Evolutionary conservation across 495 filamentous ascomycete species (phyloP).

Genomic region (Tricharina praecox): DNA sequence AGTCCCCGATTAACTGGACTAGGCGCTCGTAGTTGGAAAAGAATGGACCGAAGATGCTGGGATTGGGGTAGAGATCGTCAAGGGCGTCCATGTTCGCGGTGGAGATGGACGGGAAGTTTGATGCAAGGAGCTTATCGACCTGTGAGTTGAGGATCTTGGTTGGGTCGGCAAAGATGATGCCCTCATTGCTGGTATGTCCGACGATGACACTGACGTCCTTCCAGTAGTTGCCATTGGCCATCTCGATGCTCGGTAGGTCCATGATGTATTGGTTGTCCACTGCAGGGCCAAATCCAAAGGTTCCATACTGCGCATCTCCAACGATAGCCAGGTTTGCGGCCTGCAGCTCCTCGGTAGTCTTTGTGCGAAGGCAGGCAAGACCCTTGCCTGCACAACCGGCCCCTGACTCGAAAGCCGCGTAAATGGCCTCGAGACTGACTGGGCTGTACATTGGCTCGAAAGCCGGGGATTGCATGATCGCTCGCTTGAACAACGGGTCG

Average conservation of each 20-base stretch:
- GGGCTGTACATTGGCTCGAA: constrained; percentile 32
- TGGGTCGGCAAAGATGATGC: constrained; percentile 18
- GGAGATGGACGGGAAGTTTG: constrained; percentile 14
- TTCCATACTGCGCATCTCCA: constrained; percentile 26
- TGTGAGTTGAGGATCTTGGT: constrained; percentile 11
- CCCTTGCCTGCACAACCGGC: constrained; percentile 34
- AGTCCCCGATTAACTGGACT: constrained; percentile 14
- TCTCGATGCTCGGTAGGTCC: constrained; percentile 32
- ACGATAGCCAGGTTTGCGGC: constrained; percentile 31
- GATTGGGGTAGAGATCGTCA: constrained; percentile 14
- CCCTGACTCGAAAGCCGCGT: constrained; percentile 30
- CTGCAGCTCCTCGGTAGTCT: constrained; percentile 27
- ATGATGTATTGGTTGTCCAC: constrained; percentile 33
- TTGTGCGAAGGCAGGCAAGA: constrained; percentile 31
- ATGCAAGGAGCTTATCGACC: constrained; percentile 6
- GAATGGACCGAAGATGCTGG: constrained; percentile 10
- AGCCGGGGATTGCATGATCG: constrained; percentile 35
- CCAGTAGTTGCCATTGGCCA: constrained; percentile 29
- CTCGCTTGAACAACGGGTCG: constrained; percentile 31
- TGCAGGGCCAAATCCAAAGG: constrained; percentile 32
- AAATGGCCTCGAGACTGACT: constrained; percentile 28
- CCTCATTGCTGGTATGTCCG: constrained; percentile 17
- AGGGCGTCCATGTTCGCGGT: not conserved
- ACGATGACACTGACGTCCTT: constrained; percentile 18
- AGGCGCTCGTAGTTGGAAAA: constrained; percentile 9